Evolutionary conservation across 2,329 filamentous ascomycete genomes (phyloP).

Genomic region (Leptographium flavum): DNA sequence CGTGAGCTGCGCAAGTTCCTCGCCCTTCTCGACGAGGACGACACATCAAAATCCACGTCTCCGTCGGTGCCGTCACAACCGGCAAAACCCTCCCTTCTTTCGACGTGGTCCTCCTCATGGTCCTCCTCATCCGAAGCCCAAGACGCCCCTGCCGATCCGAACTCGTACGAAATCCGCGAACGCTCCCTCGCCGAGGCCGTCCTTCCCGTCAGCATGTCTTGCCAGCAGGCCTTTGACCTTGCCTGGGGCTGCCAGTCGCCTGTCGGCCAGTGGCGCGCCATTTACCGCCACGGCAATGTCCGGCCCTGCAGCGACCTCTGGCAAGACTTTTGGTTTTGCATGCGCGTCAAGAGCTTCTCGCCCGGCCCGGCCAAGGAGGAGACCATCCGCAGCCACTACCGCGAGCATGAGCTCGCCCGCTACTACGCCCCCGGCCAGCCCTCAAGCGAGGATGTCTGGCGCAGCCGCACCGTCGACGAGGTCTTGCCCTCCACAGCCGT

Average conservation of each 20-base stretch:
- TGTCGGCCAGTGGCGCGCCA: conserved; percentile 78
- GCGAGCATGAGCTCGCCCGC: conserved; percentile 48
- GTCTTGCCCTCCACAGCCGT: conserved; percentile 36
- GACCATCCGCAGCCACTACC: conserved; percentile 53
- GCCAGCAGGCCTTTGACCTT: conserved; percentile 77
- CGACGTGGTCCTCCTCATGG: background rate
- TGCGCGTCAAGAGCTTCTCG: conserved; percentile 58
- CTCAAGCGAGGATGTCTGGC: conserved; percentile 88
- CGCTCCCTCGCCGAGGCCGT: conserved; percentile 45
- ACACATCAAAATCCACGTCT: background rate
- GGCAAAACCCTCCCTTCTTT: background rate
- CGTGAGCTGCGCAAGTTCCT: conserved; percentile 41
- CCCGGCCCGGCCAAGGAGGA: conserved; percentile 41
- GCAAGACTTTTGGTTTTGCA: conserved; percentile 96
- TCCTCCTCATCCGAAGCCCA: background rate
- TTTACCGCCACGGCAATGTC: conserved; percentile 75
- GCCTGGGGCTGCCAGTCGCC: conserved; percentile 90
- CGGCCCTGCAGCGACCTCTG: conserved; percentile 71
- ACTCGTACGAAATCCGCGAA: conserved; percentile 12
- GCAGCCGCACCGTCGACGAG: conserved; percentile 41
- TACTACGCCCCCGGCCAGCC: conserved; percentile 50
- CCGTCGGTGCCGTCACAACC: background rate
- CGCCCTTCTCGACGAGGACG: conserved; percentile 26
- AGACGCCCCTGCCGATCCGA: background rate
- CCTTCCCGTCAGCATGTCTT: conserved; percentile 74